Evolutionary conservation across 352 stramenopile species (phyloP).

Genomic region (Peronospora farinosa): DNA sequence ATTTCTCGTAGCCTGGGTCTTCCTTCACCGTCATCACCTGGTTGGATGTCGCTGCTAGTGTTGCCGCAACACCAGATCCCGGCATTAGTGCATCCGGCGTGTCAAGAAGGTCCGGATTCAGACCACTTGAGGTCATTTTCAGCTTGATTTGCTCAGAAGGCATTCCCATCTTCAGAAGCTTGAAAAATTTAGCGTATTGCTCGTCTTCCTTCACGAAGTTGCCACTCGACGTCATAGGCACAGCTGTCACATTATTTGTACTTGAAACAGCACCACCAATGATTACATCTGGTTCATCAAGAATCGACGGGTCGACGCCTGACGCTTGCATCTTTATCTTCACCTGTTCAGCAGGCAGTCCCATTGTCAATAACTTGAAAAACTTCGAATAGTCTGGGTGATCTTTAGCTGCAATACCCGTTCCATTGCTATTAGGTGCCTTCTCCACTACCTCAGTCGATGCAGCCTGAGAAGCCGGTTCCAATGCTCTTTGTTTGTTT

Average conservation of each 20-base stretch:
- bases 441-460: constrained; percentile 16
- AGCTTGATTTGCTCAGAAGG: constrained; percentile 90
- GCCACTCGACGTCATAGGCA: constrained; percentile 8
- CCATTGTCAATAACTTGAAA: constrained; percentile 82
- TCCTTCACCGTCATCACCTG: constrained; percentile 82
- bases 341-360: constrained; percentile 69
- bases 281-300: constrained; percentile 64
- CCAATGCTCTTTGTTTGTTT: constrained; percentile 4
- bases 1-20: constrained; percentile 90
- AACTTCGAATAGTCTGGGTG: constrained; percentile 75
- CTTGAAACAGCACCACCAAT: constrained; percentile 37
- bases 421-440: constrained; percentile 14
- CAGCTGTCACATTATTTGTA: neutral
- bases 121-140: constrained; percentile 90
- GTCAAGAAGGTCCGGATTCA: constrained; percentile 89
- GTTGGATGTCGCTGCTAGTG: constrained; percentile 1
- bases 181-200: constrained; percentile 93
- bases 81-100: constrained; percentile 78
- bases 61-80: constrained; percentile 29
- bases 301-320: constrained; percentile 53
- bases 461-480: constrained; percentile 7
- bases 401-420: constrained; percentile 51
- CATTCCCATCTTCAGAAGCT: constrained; percentile 94
- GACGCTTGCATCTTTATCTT: constrained; percentile 83
- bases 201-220: constrained; percentile 66